Percentiles rank a stretch among this genome's conserved stretches.
These are phyloP conservation scores for Akanthomyces dipterigenus DNA, from an alignment of 2,329 filamentous ascomycete species.

Conservation along the genomic window DNA sequence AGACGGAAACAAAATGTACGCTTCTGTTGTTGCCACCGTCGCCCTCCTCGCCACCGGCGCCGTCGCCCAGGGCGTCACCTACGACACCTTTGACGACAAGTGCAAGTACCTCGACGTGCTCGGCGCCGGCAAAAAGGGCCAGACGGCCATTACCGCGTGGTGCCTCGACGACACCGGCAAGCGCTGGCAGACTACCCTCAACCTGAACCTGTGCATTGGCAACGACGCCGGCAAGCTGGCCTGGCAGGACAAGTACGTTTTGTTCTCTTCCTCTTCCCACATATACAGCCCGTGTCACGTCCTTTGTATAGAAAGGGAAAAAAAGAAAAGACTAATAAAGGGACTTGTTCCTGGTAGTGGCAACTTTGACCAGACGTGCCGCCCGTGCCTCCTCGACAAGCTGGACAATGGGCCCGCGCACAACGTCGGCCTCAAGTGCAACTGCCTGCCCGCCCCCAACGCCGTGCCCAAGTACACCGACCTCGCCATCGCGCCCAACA, in stretches of 20 bases:
- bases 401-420: neutral
- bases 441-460: neutral
- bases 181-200: neutral
- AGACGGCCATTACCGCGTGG: neutral
- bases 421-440: neutral
- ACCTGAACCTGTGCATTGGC: slow-evolving; percentile 4
- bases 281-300: no score
- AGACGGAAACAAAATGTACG: neutral
- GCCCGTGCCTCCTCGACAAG: neutral
- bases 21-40: neutral
- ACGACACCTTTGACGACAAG: neutral
- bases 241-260: neutral
- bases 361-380: slow-evolving; percentile 2
- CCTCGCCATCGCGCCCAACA: neutral
- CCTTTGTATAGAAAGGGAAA: neutral
- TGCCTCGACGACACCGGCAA: neutral
- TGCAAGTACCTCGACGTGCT: neutral
- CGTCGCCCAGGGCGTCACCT: neutral
- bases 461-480: neutral
- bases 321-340: neutral
- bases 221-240: slow-evolving; percentile 3
- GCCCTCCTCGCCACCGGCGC: neutral
- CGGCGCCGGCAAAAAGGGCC: neutral
- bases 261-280: neutral
- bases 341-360: no score